Percentiles rank a stretch among this genome's conserved stretches.
Conservation (phyloP, 2,329 filamentous ascomycete species). For the Lecanicillium sp. region DNA sequence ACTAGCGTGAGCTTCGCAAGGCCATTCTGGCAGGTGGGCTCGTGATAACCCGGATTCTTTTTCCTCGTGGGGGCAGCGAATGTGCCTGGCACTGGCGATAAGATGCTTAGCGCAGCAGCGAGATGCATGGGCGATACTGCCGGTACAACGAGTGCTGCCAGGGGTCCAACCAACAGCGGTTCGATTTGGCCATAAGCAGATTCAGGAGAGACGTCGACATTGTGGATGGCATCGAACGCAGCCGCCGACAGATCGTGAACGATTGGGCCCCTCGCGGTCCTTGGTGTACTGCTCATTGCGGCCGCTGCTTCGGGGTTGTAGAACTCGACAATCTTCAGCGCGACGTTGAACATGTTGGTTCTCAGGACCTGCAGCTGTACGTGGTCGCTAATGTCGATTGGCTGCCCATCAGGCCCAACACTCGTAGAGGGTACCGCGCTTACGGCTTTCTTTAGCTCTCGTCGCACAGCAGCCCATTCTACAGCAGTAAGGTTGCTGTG, state of each 20-base stretch:
- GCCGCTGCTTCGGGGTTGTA: conserved; percentile 49
- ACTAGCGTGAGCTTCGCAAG: conserved; percentile 82
- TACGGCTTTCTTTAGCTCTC: conserved; percentile 40
- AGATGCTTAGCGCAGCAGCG: conserved; percentile 70
- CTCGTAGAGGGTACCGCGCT: conserved; percentile 32
- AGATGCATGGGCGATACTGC: conserved; percentile 77
- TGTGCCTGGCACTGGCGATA: conserved; percentile 62
- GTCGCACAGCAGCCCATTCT: conserved; percentile 47
- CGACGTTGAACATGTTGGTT: conserved; percentile 81
- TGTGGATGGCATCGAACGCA: conserved; percentile 44
- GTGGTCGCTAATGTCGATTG: conserved; percentile 46
- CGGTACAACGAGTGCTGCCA: conserved; percentile 76
- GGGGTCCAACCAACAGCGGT: conserved; percentile 72
- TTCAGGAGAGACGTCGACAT: conserved; percentile 27
- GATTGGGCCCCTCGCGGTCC: conserved; percentile 29
- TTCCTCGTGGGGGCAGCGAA: conserved; percentile 76
- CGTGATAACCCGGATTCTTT: conserved; percentile 75
- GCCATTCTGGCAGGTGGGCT: conserved; percentile 70
- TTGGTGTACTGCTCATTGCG: conserved; percentile 24
- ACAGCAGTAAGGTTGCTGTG: conserved; percentile 63
- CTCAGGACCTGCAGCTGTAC: conserved; percentile 80
- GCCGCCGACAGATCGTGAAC: conserved; percentile 48
- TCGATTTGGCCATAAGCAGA: conserved; percentile 55
- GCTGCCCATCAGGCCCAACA: conserved; percentile 21
- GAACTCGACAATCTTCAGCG: conserved; percentile 81